Conservation (phyloP, 1,139 yeast genomes). For the Scheffersomyces insectosa region DNA sequence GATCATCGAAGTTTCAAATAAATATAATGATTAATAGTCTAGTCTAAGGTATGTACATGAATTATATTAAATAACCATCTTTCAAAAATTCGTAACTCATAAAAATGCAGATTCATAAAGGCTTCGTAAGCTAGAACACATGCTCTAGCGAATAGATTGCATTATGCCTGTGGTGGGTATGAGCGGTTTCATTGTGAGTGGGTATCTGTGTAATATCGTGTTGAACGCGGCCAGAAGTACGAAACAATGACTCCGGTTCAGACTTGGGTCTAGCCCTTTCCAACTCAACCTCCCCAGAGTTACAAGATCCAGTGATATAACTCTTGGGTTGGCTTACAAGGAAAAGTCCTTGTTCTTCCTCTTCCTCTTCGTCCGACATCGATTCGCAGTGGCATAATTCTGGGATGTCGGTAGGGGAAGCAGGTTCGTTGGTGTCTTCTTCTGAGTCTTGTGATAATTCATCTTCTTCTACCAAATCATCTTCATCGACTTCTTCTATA, state of each 20-base stretch:
- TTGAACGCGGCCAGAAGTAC: neutral
- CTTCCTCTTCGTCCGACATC: slow-evolving; percentile 29
- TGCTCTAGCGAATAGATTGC: slow-evolving; percentile 25
- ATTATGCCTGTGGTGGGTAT: slow-evolving; percentile 21
- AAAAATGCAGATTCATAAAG: too few species aligned
- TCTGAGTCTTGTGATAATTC: slow-evolving; percentile 6
- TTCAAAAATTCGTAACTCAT: too few species aligned
- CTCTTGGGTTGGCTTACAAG: neutral
- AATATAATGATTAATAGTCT: too few species aligned
- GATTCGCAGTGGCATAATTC: slow-evolving; percentile 25
- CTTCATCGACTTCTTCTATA: slow-evolving; percentile 27
- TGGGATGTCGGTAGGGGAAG: slow-evolving; percentile 16
- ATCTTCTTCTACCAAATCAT: slow-evolving; percentile 23
- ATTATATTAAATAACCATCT: too few species aligned
- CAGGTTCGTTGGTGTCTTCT: slow-evolving; percentile 11
- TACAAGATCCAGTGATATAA: neutral
- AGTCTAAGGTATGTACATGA: too few species aligned
- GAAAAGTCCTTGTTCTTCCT: slow-evolving; percentile 9
- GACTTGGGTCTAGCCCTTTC: slow-evolving; percentile 1
- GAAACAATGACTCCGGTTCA: neutral
- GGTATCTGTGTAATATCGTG: slow-evolving; percentile 1
- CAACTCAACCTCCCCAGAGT: neutral
- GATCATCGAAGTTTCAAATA: too few species aligned
- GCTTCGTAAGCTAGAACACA: slow-evolving; percentile 14
- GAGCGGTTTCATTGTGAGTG: slow-evolving; percentile 2